These are phyloP conservation scores for Vicia villosa DNA, from an alignment of 306 rosid genomes.

Conservation along the genomic window DNA sequence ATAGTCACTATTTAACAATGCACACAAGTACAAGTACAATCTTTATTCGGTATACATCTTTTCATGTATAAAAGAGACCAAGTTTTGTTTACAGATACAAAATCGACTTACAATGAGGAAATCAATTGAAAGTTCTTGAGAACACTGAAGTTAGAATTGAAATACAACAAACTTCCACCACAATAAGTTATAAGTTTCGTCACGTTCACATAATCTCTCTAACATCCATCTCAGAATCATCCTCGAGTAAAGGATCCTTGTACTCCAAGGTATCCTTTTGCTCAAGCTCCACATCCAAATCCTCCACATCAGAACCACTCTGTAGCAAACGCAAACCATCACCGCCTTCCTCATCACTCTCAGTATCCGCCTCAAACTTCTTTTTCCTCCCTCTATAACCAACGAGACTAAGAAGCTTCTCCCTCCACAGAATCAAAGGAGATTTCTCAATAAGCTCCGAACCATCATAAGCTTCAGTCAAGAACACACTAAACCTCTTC, in stretches of 20 bases:
- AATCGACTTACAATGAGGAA: slow-evolving; percentile 20
- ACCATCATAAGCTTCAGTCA: slow-evolving; percentile 77
- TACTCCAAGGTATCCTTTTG: slow-evolving; percentile 40
- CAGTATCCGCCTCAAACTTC: slow-evolving; percentile 48
- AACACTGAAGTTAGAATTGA: slow-evolving; percentile 24
- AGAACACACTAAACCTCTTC: slow-evolving; percentile 78
- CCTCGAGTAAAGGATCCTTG: slow-evolving; percentile 39
- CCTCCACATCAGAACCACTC: slow-evolving; percentile 50
- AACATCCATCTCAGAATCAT: slow-evolving; percentile 62
- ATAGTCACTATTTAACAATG: not conserved
- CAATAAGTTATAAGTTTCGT: not conserved
- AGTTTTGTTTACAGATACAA: slow-evolving; percentile 2
- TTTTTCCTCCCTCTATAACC: slow-evolving; percentile 68
- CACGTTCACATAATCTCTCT: slow-evolving; percentile 49
- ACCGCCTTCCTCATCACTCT: slow-evolving; percentile 58
- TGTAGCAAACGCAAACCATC: slow-evolving; percentile 28
- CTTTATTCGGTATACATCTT: slow-evolving; percentile 1
- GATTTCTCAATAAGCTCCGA: slow-evolving; percentile 74
- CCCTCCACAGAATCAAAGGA: slow-evolving; percentile 80
- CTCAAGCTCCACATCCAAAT: slow-evolving; percentile 44
- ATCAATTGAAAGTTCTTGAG: slow-evolving; percentile 6
- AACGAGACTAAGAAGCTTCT: slow-evolving; percentile 53
- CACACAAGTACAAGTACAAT: not conserved
- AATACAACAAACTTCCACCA: not conserved
- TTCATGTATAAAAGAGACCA: not conserved